A percentile compares a stretch with the other conserved stretches of the same genome.
Evolutionary conservation across 176 grass and related monocot species (phyloP).

Genomic region (Avena eriantha): DNA sequence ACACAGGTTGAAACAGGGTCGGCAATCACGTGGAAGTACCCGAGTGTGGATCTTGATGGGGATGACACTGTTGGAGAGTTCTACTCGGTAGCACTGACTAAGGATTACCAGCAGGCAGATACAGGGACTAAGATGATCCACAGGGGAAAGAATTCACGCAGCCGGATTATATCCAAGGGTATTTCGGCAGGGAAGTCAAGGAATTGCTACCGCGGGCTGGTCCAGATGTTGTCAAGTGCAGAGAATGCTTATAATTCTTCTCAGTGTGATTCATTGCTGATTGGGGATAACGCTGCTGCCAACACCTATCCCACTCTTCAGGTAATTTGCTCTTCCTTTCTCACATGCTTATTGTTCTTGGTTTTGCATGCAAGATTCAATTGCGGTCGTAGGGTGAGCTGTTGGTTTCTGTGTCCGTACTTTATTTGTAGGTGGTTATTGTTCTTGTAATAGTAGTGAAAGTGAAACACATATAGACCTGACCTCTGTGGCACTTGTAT

Average conservation of each 20-base stretch:
- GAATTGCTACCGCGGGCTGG: constrained; percentile 94
- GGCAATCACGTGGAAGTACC: constrained; percentile 98
- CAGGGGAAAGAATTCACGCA: constrained; percentile 84
- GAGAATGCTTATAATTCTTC: constrained; percentile 91
- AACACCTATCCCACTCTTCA: constrained; percentile 97
- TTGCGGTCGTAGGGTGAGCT: background rate
- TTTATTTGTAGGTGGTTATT: constrained; percentile 3
- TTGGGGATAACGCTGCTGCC: constrained; percentile 90
- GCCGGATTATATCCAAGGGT: constrained; percentile 92
- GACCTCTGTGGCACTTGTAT: background rate
- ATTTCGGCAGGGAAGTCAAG: constrained; percentile 96
- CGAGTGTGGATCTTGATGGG: constrained; percentile 80
- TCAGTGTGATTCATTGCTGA: constrained; percentile 98
- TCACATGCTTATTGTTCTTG: background rate
- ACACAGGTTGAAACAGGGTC: constrained; percentile 98
- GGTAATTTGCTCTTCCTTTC: constrained; percentile 40
- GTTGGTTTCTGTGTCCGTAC: background rate
- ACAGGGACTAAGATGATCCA: constrained; percentile 98
- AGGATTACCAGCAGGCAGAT: constrained; percentile 95
- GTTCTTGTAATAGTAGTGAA: background rate
- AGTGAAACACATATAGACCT: background rate
- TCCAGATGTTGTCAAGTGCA: constrained; percentile 74
- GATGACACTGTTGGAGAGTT: constrained; percentile 91
- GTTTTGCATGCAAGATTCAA: background rate
- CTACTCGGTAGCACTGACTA: constrained; percentile 90